Conservation (phyloP, 352 stramenopile genomes). For the Pseudoperonospora humuli region DNA sequence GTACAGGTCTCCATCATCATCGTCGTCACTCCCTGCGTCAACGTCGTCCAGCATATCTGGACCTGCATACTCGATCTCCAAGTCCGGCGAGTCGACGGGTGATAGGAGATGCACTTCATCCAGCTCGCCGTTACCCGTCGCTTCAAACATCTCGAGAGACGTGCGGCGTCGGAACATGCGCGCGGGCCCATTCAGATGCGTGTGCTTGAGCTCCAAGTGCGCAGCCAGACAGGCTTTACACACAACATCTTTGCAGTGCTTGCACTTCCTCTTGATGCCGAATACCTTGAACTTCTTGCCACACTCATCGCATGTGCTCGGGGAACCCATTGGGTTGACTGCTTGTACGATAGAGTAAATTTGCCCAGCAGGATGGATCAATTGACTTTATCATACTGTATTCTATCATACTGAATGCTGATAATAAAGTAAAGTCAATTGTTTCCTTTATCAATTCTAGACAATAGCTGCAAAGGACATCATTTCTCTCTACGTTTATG, state of each 20-base stretch:
- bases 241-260: constrained; percentile 51
- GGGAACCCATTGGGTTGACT: constrained; percentile 40
- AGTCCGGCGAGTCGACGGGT: constrained; percentile 14
- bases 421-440: no score
- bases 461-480: no score
- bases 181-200: constrained; percentile 9
- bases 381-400: no score
- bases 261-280: constrained; percentile 56
- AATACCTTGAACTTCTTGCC: constrained; percentile 78
- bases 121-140: constrained; percentile 6
- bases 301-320: constrained; percentile 47
- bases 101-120: constrained; percentile 54
- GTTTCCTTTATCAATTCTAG: no score
- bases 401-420: no score
- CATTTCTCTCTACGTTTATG: no score
- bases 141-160: constrained; percentile 22
- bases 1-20: constrained; percentile 32
- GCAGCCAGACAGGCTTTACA: constrained; percentile 46
- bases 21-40: constrained; percentile 34
- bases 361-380: no score
- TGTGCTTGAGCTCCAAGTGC: constrained; percentile 48
- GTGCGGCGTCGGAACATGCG: constrained; percentile 10
- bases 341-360: no score
- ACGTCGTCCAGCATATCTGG: constrained; percentile 33
- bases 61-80: constrained; percentile 25